Conservation (phyloP, 169 alveolate species). For the Eimeria sp. region DNA sequence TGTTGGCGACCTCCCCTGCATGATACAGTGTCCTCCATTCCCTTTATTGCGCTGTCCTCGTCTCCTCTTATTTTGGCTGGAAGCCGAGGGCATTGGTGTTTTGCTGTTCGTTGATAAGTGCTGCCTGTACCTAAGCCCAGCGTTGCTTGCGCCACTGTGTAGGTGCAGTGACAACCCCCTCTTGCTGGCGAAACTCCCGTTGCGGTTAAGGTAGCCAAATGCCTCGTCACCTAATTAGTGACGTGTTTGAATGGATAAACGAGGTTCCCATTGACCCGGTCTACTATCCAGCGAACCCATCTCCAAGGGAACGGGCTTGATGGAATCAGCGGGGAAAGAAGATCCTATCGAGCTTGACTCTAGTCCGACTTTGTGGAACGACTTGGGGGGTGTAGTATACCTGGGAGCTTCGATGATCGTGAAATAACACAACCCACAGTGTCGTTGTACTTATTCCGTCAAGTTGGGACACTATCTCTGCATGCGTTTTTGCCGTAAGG, state of each 20-base stretch:
- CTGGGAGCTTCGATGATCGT: constrained; percentile 94
- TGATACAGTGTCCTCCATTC: too few species aligned
- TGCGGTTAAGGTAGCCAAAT: constrained; percentile 75
- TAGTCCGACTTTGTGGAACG: constrained; percentile 96
- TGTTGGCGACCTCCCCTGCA: too few species aligned
- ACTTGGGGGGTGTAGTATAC: constrained; percentile 94
- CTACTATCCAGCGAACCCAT: background rate
- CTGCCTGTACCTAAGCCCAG: too few species aligned
- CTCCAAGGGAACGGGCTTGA: background rate
- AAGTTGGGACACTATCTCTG: constrained; percentile 77
- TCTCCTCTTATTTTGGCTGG: too few species aligned
- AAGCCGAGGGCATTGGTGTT: too few species aligned
- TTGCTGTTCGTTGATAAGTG: too few species aligned
- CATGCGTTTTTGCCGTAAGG: constrained; percentile 93
- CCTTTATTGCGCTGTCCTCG: too few species aligned
- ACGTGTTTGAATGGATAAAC: constrained; percentile 93
- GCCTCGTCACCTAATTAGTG: constrained; percentile 96
- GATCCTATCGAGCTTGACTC: constrained; percentile 97
- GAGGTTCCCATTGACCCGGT: background rate
- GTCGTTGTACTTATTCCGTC: constrained; percentile 92
- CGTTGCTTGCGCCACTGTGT: too few species aligned
- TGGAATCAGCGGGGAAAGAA: constrained; percentile 96
- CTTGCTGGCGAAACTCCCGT: too few species aligned
- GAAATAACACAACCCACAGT: constrained; percentile 95
- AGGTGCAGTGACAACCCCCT: too few species aligned